Evolutionary conservation across 2,329 filamentous ascomycete genomes (phyloP).

Genomic region (Tolypocladium pustulatum): DNA sequence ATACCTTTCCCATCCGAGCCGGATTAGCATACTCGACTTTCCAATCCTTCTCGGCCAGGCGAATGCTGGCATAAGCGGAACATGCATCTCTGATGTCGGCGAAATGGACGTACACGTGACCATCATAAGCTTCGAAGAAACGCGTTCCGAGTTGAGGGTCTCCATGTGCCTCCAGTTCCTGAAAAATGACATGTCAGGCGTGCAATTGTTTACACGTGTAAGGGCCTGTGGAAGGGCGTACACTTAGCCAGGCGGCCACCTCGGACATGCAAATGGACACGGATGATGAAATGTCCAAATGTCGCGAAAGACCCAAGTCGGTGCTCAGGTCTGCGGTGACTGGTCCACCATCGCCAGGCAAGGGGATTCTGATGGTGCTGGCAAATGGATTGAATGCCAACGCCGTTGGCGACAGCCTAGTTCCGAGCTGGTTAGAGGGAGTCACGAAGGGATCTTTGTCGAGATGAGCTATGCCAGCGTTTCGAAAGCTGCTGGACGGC

Average conservation of each 20-base stretch:
- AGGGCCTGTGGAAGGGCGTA: constrained; percentile 17
- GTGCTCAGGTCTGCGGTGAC: constrained; percentile 30
- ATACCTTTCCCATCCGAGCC: neutral
- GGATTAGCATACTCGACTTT: constrained; percentile 13
- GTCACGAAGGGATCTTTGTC: constrained; percentile 48
- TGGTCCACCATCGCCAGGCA: constrained; percentile 11
- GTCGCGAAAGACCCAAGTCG: constrained; percentile 33
- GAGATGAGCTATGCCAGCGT: constrained; percentile 9
- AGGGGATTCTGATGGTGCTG: constrained; percentile 6
- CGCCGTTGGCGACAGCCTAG: constrained; percentile 53
- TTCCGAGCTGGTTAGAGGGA: constrained; percentile 17
- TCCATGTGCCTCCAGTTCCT: constrained; percentile 29
- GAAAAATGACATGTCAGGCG: constrained; percentile 1
- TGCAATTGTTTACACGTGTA: neutral
- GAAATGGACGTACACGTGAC: constrained; percentile 44
- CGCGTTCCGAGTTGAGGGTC: constrained; percentile 25
- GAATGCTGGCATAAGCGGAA: constrained; percentile 35
- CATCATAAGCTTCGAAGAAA: constrained; percentile 22
- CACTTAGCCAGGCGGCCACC: constrained; percentile 32
- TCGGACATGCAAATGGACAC: constrained; percentile 22
- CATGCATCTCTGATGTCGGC: constrained; percentile 50
- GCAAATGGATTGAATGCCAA: constrained; percentile 45
- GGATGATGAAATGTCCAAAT: constrained; percentile 28
- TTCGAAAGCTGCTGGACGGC: constrained; percentile 13
- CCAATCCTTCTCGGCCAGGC: constrained; percentile 35